Percentiles rank a stretch among this genome's conserved stretches.
These are phyloP conservation scores for Boletales sp. DNA, from an alignment of 768 basidiomycete genomes.

Conservation along the genomic window DNA sequence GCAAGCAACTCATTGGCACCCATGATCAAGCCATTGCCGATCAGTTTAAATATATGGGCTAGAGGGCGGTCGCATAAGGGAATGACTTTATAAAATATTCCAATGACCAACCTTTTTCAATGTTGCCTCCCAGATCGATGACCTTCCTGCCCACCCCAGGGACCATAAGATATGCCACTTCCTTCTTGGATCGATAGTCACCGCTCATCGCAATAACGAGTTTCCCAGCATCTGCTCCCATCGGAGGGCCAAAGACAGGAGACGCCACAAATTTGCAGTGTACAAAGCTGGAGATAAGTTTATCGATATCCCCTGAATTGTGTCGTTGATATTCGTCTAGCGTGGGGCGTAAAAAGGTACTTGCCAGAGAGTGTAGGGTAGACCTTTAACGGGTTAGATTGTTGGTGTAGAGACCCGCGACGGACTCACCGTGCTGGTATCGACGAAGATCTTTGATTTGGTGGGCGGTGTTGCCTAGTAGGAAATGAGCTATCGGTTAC, in stretches of 20 bases:
- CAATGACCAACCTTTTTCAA: constrained; percentile 62
- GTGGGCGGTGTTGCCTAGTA: constrained; percentile 39
- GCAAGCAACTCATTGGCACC: constrained; percentile 76
- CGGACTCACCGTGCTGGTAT: constrained; percentile 73
- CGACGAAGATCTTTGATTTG: constrained; percentile 73
- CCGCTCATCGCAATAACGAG: constrained; percentile 78
- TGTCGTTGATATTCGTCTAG: background rate
- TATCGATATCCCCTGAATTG: constrained; percentile 63
- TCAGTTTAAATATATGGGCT: constrained; percentile 73
- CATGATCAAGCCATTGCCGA: constrained; percentile 76
- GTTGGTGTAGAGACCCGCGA: background rate
- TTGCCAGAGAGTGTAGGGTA: constrained; percentile 52
- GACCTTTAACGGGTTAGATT: constrained; percentile 36
- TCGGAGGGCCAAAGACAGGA: constrained; percentile 76
- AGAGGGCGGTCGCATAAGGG: background rate
- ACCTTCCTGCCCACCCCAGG: constrained; percentile 77
- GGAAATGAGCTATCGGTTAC: background rate
- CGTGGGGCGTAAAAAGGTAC: background rate
- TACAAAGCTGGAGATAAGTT: constrained; percentile 52
- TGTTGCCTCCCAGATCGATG: constrained; percentile 78
- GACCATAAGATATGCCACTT: constrained; percentile 71
- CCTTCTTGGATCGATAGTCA: constrained; percentile 78
- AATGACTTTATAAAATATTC: background rate
- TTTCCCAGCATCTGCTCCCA: constrained; percentile 58
- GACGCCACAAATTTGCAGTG: constrained; percentile 65